A percentile compares a stretch with the other conserved stretches of the same genome.
These are phyloP conservation scores for Aspergillus ellipticus DNA, from an alignment of 495 filamentous ascomycete genomes.

Conservation along the genomic window DNA sequence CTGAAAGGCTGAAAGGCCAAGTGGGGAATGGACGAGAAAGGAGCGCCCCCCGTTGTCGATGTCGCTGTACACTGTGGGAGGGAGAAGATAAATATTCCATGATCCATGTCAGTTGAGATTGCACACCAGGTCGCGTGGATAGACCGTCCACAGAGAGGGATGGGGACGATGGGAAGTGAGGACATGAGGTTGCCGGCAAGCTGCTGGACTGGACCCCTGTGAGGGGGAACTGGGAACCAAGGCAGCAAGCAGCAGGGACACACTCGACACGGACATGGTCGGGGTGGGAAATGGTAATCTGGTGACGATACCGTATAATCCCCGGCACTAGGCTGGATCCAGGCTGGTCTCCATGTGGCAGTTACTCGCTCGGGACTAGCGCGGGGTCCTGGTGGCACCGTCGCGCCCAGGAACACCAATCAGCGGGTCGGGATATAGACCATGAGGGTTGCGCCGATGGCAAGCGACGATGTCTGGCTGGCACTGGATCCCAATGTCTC, in stretches of 20 bases:
- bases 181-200: too few relatives aligned
- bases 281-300: neutral
- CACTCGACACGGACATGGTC: neutral
- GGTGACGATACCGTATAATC: neutral
- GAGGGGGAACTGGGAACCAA: too few relatives aligned
- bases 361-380: neutral
- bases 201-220: too few relatives aligned
- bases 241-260: neutral
- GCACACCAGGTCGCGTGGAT: too few relatives aligned
- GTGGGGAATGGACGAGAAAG: neutral
- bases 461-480: neutral
- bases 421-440: neutral
- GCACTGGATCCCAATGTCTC: neutral
- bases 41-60: neutral
- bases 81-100: neutral
- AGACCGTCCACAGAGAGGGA: too few relatives aligned
- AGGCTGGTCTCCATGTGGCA: neutral
- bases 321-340: neutral
- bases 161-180: too few relatives aligned
- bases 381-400: neutral
- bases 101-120: too few relatives aligned
- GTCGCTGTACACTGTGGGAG: neutral
- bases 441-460: neutral
- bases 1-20: neutral
- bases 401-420: constrained; percentile 17